These are phyloP conservation scores for Mallotus nudiflorus DNA, from an alignment of 345 rosid species.

Conservation along the genomic window DNA sequence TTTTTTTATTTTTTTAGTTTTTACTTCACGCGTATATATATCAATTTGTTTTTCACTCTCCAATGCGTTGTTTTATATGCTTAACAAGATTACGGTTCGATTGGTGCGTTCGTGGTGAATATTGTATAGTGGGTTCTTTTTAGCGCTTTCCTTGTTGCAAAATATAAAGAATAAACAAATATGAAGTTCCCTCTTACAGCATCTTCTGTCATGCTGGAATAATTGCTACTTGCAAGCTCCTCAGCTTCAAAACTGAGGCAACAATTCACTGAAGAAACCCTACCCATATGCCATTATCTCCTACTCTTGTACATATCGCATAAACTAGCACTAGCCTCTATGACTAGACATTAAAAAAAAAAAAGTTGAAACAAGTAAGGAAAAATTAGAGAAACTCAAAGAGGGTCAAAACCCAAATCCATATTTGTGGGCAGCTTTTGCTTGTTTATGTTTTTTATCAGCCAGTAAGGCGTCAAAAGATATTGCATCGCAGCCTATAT, in stretches of 20 bases:
- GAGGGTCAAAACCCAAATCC: not conserved
- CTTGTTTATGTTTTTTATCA: conserved; percentile 11
- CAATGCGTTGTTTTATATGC: too few relatives aligned
- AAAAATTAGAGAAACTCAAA: not conserved
- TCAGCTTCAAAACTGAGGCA: not conserved
- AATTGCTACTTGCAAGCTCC: not conserved
- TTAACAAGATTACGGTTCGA: too few relatives aligned
- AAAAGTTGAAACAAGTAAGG: not conserved
- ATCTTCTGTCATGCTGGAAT: not conserved
- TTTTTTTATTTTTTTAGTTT: too few relatives aligned
- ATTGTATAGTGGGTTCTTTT: not conserved
- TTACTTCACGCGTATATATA: too few relatives aligned
- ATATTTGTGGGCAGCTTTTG: conserved; percentile 11
- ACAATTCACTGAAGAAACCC: conserved; percentile 1
- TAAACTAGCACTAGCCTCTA: too few relatives aligned
- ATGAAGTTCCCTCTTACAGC: not conserved
- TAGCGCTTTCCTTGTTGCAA: not conserved
- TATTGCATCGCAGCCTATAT: conserved; percentile 34
- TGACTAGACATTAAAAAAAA: too few relatives aligned
- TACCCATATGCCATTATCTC: too few relatives aligned
- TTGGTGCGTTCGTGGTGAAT: too few relatives aligned
- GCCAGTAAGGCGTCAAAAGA: conserved; percentile 23
- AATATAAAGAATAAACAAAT: not conserved
- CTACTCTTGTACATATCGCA: too few relatives aligned
- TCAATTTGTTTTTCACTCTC: too few relatives aligned